Percentiles rank a stretch among this genome's conserved stretches.
phyloP scores from a whole-genome alignment of 106 monocot species.

The Dendrobium catenatum region DNA sequence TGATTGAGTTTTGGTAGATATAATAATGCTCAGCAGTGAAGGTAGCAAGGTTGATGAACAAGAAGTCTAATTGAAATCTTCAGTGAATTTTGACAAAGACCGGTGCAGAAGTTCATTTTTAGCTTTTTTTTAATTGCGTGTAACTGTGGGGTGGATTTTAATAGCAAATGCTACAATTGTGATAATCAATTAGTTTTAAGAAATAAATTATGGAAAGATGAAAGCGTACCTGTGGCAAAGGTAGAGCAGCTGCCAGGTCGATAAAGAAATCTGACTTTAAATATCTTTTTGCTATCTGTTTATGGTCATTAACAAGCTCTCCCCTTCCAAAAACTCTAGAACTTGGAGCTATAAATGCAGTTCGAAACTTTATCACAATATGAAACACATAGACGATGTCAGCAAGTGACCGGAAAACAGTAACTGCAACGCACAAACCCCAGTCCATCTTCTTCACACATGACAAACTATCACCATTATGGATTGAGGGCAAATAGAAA shows the following conservation, averaged over 20 bases:
- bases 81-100: not conserved
- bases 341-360: conserved; percentile 79
- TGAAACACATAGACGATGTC: conserved; percentile 73
- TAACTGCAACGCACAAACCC: conserved; percentile 30
- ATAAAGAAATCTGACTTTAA: conserved; percentile 64
- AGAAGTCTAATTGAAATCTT: not conserved
- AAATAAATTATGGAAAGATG: not conserved
- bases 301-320: conserved; percentile 72
- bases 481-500: conserved; percentile 52
- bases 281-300: conserved; percentile 59
- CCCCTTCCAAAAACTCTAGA: conserved; percentile 85
- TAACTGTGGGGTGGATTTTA: not conserved
- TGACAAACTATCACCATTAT: conserved; percentile 10
- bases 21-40: not conserved
- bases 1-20: not conserved
- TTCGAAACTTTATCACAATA: conserved; percentile 73
- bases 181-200: not conserved
- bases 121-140: not conserved
- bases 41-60: not conserved
- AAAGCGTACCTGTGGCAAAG: conserved; percentile 75
- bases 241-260: conserved; percentile 65
- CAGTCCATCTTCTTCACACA: conserved; percentile 47
- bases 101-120: not conserved
- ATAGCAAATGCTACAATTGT: not conserved
- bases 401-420: conserved; percentile 39